Conservation (phyloP, 208 protist genomes). For the Dictyostelium gargantuum region DNA sequence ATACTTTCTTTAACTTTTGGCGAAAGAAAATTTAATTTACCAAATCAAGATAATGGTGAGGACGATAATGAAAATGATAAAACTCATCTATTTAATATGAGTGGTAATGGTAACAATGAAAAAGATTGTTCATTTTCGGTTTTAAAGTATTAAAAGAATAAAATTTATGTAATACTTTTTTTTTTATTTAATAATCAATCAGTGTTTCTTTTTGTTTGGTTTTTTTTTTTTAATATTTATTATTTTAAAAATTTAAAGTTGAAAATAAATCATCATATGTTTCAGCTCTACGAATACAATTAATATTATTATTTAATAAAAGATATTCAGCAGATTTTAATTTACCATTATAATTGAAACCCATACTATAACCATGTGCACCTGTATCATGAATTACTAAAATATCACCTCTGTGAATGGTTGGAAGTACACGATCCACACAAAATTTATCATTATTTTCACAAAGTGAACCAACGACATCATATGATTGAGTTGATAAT, state of each 20-base stretch:
- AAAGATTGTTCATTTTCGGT: neutral
- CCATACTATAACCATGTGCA: constrained; percentile 53
- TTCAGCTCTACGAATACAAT: constrained; percentile 46
- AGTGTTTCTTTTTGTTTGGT: neutral
- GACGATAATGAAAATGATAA: too few species aligned
- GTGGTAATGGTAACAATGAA: neutral
- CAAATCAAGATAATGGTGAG: too few species aligned
- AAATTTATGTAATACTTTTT: neutral
- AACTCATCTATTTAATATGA: too few species aligned
- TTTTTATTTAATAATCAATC: neutral
- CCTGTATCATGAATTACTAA: constrained; percentile 43
- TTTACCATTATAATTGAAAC: constrained; percentile 65
- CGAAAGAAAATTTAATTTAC: constrained; percentile 15
- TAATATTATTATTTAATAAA: neutral
- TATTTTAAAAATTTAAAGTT: neutral
- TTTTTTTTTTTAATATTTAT: neutral
- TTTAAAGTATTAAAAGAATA: neutral
- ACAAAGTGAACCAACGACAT: constrained; percentile 51
- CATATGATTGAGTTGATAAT: neutral
- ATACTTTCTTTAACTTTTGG: neutral
- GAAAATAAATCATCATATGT: constrained; percentile 54
- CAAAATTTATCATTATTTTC: constrained; percentile 66
- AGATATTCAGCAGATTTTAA: constrained; percentile 44
- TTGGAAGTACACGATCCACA: neutral
- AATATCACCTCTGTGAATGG: neutral